Conservation (phyloP, 2,329 filamentous ascomycete genomes). For the Shiraia bambusicola region DNA sequence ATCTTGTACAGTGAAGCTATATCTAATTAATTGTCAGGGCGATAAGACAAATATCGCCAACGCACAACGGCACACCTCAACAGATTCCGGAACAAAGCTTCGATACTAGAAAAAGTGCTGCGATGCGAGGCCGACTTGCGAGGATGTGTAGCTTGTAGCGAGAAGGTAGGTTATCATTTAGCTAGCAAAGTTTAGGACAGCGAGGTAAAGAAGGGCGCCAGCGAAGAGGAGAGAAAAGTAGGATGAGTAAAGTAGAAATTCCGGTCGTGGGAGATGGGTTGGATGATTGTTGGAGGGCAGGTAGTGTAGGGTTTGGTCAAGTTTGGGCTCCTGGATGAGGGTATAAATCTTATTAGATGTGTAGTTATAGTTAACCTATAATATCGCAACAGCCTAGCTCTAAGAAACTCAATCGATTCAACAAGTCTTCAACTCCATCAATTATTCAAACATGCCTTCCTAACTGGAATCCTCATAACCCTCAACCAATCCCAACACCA, state of each 20-base stretch:
- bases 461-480: conserved; percentile 35
- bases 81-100: no score
- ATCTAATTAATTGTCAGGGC: no score
- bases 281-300: background rate
- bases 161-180: conserved; percentile 64
- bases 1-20: no score
- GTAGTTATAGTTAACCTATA: background rate
- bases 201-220: conserved; percentile 59
- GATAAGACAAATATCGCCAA: no score
- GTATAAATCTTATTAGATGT: background rate
- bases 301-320: no score
- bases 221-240: conserved; percentile 60
- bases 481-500: conserved; percentile 48
- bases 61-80: no score
- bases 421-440: conserved; percentile 24
- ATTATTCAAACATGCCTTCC: background rate
- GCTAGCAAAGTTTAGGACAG: conserved; percentile 33
- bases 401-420: background rate
- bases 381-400: no score
- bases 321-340: conserved; percentile 28
- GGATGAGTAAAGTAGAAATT: conserved; percentile 43
- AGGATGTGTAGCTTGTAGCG: conserved; percentile 51
- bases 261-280: conserved; percentile 49
- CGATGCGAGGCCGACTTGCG: conserved; percentile 47
- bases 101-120: no score